Evolutionary conservation across 805 yeast genomes (phyloP).

Genomic region (Myxozyma neglecta): DNA sequence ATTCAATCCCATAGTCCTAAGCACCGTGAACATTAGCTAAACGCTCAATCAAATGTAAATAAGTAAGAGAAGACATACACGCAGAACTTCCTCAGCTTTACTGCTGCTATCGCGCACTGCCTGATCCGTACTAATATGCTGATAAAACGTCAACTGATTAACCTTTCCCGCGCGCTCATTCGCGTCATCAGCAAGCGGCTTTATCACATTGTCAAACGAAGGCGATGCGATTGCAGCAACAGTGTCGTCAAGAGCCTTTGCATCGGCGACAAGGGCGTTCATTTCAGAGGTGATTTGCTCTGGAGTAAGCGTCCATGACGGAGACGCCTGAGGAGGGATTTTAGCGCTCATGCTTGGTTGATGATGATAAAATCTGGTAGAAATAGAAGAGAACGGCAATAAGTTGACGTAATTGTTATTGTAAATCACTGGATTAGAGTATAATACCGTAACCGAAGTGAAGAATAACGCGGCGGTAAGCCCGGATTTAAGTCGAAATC

Average conservation of each 20-base stretch:
- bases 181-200: slow-evolving; percentile 53
- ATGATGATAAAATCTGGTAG: slow-evolving; percentile 8
- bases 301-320: slow-evolving; percentile 63
- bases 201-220: slow-evolving; percentile 56
- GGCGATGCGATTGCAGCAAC: slow-evolving; percentile 54
- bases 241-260: slow-evolving; percentile 51
- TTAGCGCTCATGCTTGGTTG: slow-evolving; percentile 17
- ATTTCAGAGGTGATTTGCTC: slow-evolving; percentile 49
- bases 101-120: slow-evolving; percentile 71
- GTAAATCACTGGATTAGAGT: slow-evolving; percentile 16
- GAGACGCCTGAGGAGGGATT: slow-evolving; percentile 43
- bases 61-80: slow-evolving; percentile 8
- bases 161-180: slow-evolving; percentile 50
- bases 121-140: slow-evolving; percentile 65
- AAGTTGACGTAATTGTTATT: not conserved
- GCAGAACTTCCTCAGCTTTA: slow-evolving; percentile 52
- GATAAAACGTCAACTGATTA: slow-evolving; percentile 64
- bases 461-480: slow-evolving; percentile 26
- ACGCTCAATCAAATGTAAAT: not conserved
- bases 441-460: slow-evolving; percentile 23
- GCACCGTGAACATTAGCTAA: slow-evolving; percentile 37
- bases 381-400: slow-evolving; percentile 17
- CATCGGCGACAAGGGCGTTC: slow-evolving; percentile 47
- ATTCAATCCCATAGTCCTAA: slow-evolving; percentile 60
- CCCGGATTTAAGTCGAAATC: slow-evolving; percentile 1